A percentile compares a stretch with the other conserved stretches of the same genome.
These are phyloP conservation scores for Ophiostoma ulmi DNA, from an alignment of 2,329 filamentous ascomycete genomes.

Conservation along the genomic window DNA sequence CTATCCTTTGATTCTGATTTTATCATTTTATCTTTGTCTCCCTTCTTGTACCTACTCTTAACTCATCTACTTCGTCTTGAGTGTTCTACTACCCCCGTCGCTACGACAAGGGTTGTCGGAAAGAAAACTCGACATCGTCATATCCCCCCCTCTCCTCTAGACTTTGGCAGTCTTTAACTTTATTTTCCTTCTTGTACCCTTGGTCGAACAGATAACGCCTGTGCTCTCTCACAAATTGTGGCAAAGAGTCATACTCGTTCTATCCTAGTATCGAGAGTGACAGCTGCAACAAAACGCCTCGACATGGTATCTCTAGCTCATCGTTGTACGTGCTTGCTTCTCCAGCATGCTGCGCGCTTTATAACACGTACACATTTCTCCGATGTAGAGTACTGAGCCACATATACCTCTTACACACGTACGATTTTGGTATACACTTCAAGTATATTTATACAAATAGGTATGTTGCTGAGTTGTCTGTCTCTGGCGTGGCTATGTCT, in stretches of 20 bases:
- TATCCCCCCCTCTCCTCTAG: background rate
- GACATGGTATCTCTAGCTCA: constrained; percentile 17
- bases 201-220: background rate
- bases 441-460: background rate
- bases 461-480: background rate
- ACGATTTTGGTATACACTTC: background rate
- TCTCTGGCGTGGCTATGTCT: constrained; percentile 2
- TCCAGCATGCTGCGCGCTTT: background rate
- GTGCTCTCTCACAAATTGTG: background rate
- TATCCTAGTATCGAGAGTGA: constrained; percentile 24
- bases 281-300: constrained; percentile 23
- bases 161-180: background rate
- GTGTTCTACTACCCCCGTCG: background rate
- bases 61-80: background rate
- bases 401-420: background rate
- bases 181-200: background rate
- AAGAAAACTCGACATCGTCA: background rate
- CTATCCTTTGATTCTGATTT: constrained; percentile 7
- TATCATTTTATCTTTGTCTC: background rate
- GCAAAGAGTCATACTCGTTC: constrained; percentile 17
- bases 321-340: constrained; percentile 8
- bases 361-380: background rate
- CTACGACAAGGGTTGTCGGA: background rate
- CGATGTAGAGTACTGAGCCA: background rate
- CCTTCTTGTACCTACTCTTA: background rate